Evolutionary conservation across 1,284 basidiomycete genomes (phyloP).

Genomic region (Xerocomus amazonicus): DNA sequence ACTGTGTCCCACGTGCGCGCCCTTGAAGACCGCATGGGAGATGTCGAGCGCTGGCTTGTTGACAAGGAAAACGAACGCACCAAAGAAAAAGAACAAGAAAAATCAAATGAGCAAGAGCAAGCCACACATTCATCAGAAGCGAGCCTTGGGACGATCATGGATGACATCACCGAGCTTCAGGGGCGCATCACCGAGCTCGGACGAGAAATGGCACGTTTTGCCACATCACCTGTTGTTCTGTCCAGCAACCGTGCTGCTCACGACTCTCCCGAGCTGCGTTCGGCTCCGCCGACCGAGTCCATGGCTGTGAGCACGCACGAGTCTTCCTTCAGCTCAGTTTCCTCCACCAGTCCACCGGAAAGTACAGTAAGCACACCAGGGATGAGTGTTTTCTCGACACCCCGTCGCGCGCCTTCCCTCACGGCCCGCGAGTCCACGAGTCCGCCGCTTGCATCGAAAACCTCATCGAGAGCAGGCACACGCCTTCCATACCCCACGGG

Average conservation of each 20-base stretch:
- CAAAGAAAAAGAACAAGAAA: constrained; percentile 26
- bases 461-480: constrained; percentile 39
- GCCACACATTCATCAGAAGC: constrained; percentile 7
- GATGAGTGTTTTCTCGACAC: constrained; percentile 32
- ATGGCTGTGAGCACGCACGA: constrained; percentile 34
- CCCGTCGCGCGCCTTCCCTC: constrained; percentile 33
- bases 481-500: constrained; percentile 76
- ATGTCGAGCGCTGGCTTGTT: constrained; percentile 78
- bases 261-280: constrained; percentile 41
- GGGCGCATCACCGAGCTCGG: constrained; percentile 69
- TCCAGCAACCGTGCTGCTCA: constrained; percentile 50
- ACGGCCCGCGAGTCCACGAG: constrained; percentile 60
- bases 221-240: constrained; percentile 52
- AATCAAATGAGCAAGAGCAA: constrained; percentile 16
- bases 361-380: constrained; percentile 17
- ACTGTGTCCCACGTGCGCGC: constrained; percentile 78
- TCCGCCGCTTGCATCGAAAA: constrained; percentile 49
- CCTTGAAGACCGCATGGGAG: constrained; percentile 78
- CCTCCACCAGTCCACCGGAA: constrained; percentile 18
- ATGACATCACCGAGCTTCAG: constrained; percentile 67
- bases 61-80: constrained; percentile 59
- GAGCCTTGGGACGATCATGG: constrained; percentile 50
- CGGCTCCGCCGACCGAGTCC: constrained; percentile 40
- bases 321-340: constrained; percentile 23
- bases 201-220: constrained; percentile 71